These are phyloP conservation scores for Scheffersomyces amazonensis DNA, from an alignment of 805 yeast species.

Conservation along the genomic window DNA sequence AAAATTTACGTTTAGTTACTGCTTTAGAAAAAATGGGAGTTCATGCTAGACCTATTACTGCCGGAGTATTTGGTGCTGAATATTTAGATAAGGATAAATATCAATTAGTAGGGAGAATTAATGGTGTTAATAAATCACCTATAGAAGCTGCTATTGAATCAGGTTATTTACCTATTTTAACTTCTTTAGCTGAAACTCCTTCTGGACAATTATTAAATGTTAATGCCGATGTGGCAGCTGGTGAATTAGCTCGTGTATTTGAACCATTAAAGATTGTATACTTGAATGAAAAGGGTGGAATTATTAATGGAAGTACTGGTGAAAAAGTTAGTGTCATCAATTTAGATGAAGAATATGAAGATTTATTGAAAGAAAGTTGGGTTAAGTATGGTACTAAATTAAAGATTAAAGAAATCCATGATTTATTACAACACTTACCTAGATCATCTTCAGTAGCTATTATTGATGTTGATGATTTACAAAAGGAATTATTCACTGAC, in stretches of 20 bases:
- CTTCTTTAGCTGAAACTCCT: slow-evolving; percentile 94
- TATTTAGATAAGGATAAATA: slow-evolving; percentile 89
- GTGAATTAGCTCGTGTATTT: slow-evolving; percentile 93
- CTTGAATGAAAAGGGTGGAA: slow-evolving; percentile 96
- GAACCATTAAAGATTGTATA: slow-evolving; percentile 97
- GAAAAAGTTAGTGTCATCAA: slow-evolving; percentile 88
- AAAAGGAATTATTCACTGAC: slow-evolving; percentile 96
- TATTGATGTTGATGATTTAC: slow-evolving; percentile 90
- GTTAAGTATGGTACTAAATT: slow-evolving; percentile 98
- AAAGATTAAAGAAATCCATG: slow-evolving; percentile 95
- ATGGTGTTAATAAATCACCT: slow-evolving; percentile 76
- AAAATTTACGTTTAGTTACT: slow-evolving; percentile 89
- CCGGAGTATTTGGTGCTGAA: slow-evolving; percentile 94
- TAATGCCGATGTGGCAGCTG: slow-evolving; percentile 98
- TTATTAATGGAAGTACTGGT: slow-evolving; percentile 86
- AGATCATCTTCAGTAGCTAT: slow-evolving; percentile 97
- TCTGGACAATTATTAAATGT: slow-evolving; percentile 96
- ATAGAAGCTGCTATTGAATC: slow-evolving; percentile 93
- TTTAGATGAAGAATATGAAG: slow-evolving; percentile 94
- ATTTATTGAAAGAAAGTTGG: slow-evolving; percentile 90
- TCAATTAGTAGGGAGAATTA: slow-evolving; percentile 88
- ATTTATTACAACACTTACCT: slow-evolving; percentile 88
- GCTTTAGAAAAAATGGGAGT: slow-evolving; percentile 97
- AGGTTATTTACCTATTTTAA: slow-evolving; percentile 94
- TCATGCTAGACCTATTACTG: slow-evolving; percentile 96